A percentile compares a stretch with the other conserved stretches of the same genome.
Conservation (phyloP, 495 filamentous ascomycete genomes). For the Pyronema domesticum region DNA sequence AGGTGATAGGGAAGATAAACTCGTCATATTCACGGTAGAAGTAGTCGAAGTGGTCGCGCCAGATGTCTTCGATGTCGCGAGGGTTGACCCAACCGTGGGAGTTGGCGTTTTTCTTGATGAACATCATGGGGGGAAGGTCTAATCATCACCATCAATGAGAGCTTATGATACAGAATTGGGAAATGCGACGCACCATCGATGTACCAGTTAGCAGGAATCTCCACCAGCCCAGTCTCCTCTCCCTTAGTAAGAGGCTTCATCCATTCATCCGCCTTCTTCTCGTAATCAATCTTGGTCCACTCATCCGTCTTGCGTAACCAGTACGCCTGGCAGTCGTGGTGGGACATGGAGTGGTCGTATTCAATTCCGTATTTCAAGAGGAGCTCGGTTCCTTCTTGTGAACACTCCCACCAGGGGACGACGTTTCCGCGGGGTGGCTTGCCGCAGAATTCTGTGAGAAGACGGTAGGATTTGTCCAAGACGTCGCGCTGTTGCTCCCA, state of each 20-base stretch:
- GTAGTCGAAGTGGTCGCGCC: slow-evolving; percentile 52
- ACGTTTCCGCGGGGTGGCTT: slow-evolving; percentile 56
- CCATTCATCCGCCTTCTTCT: slow-evolving; percentile 42
- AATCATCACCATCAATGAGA: not conserved
- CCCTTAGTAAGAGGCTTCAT: slow-evolving; percentile 45
- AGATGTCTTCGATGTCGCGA: slow-evolving; percentile 39
- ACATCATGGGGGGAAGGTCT: slow-evolving; percentile 37
- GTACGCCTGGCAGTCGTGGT: slow-evolving; percentile 50
- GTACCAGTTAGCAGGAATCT: slow-evolving; percentile 53
- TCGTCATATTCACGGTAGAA: slow-evolving; percentile 50
- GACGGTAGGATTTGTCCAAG: slow-evolving; percentile 55
- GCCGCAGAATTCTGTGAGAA: slow-evolving; percentile 55
- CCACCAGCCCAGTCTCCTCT: slow-evolving; percentile 38
- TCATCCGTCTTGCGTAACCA: slow-evolving; percentile 42
- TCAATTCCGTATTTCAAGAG: slow-evolving; percentile 51
- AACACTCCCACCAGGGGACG: slow-evolving; percentile 44
- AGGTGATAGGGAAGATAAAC: slow-evolving; percentile 52
- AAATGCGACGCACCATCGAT: slow-evolving; percentile 28
- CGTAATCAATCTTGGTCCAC: slow-evolving; percentile 46
- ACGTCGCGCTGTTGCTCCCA: slow-evolving; percentile 57
- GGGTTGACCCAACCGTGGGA: slow-evolving; percentile 46
- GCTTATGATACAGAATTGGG: not conserved
- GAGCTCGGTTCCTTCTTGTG: slow-evolving; percentile 46
- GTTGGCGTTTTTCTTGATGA: slow-evolving; percentile 42
- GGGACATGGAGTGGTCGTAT: slow-evolving; percentile 50